These are phyloP conservation scores for Cyclocybe aegerita DNA, from an alignment of 768 basidiomycete genomes.

Conservation along the genomic window DNA sequence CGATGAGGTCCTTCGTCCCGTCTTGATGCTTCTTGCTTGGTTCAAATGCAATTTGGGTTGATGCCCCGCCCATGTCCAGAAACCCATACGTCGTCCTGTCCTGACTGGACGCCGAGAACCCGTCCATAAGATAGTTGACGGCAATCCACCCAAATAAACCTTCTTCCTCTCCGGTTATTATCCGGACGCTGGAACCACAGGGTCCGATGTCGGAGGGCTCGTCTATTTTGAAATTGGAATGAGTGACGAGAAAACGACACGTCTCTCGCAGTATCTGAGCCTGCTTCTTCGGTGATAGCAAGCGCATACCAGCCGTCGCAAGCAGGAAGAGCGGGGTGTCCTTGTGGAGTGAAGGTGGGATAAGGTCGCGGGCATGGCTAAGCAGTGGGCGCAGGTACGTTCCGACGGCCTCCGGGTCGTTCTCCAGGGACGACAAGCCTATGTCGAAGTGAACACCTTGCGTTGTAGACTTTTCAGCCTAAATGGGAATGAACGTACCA, in stretches of 20 bases:
- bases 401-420: constrained; percentile 67
- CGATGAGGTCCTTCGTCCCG: constrained; percentile 64
- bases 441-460: neutral
- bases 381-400: constrained; percentile 82
- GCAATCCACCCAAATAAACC: constrained; percentile 99
- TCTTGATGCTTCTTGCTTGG: constrained; percentile 61
- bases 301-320: constrained; percentile 97
- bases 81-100: constrained; percentile 92
- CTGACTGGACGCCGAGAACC: constrained; percentile 60
- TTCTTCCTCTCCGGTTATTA: constrained; percentile 98
- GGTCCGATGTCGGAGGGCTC: constrained; percentile 65
- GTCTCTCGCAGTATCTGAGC: constrained; percentile 70
- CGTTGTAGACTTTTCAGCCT: neutral
- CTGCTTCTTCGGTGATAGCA: constrained; percentile 70
- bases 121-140: constrained; percentile 98
- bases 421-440: constrained; percentile 88
- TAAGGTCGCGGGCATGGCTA: constrained; percentile 73
- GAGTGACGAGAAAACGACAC: constrained; percentile 70
- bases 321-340: constrained; percentile 91
- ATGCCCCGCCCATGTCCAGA: constrained; percentile 98
- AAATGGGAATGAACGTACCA: constrained; percentile 52
- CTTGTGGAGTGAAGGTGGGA: constrained; percentile 83
- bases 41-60: constrained; percentile 98
- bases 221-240: constrained; percentile 81
- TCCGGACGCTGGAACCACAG: constrained; percentile 89